Evolutionary conservation across 805 yeast species (phyloP).

Genomic region (Yarrowia sp.): DNA sequence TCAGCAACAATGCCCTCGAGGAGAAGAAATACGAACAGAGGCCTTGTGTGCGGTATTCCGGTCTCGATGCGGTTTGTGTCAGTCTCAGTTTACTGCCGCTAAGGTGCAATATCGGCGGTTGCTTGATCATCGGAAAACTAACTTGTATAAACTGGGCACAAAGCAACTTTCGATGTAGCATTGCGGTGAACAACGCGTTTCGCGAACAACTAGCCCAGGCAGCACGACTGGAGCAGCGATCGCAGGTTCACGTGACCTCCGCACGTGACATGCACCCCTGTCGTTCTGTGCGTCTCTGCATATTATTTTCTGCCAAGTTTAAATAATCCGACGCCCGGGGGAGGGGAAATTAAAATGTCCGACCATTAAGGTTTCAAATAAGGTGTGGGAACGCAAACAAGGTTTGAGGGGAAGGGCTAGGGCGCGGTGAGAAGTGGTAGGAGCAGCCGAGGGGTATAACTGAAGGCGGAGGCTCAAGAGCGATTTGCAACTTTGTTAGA

Average conservation of each 20-base stretch:
- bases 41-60: too few relatives aligned
- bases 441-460: neutral
- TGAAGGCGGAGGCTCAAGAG: neutral
- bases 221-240: too few relatives aligned
- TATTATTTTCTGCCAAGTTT: neutral
- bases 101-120: neutral
- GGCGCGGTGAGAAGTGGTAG: neutral
- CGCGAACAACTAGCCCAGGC: too few relatives aligned
- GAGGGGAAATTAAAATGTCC: slow-evolving; percentile 18
- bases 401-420: slow-evolving; percentile 19
- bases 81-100: too few relatives aligned
- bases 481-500: neutral
- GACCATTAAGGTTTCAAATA: neutral
- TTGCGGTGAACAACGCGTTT: too few relatives aligned
- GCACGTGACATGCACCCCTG: neutral
- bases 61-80: too few relatives aligned
- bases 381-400: neutral
- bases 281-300: slow-evolving; percentile 5
- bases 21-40: too few relatives aligned
- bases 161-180: too few relatives aligned
- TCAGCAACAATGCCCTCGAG: neutral
- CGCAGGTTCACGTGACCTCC: neutral
- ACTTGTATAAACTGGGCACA: too few relatives aligned
- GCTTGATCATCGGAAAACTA: too few relatives aligned
- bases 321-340: slow-evolving; percentile 23